phyloP scores from a whole-genome alignment of 345 rosid genomes.

The Eucalyptus curtisii region DNA sequence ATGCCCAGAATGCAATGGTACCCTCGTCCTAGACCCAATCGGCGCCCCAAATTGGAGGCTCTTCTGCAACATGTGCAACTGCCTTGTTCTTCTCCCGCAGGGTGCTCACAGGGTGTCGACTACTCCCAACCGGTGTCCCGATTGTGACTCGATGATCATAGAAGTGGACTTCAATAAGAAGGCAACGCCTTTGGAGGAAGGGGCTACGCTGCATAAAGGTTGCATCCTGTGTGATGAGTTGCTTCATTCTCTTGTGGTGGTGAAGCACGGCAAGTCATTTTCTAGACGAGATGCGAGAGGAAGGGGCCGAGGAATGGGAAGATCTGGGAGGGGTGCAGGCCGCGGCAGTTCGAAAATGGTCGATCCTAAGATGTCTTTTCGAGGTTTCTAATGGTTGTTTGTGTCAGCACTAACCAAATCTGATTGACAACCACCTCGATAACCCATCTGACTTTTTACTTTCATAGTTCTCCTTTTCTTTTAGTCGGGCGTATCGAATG shows the following conservation, averaged over 20 bases:
- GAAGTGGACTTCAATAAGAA: slow-evolving; percentile 95
- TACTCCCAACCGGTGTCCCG: slow-evolving; percentile 49
- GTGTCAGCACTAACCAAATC: neutral
- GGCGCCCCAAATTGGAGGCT: slow-evolving; percentile 95
- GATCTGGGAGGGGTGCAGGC: slow-evolving; percentile 41
- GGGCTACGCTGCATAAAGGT: slow-evolving; percentile 71
- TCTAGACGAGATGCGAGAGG: slow-evolving; percentile 56
- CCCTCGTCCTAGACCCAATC: slow-evolving; percentile 75
- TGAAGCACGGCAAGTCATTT: slow-evolving; percentile 80
- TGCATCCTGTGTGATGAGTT: slow-evolving; percentile 86
- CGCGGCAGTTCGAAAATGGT: slow-evolving; percentile 21
- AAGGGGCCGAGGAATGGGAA: slow-evolving; percentile 36
- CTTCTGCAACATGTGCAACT: slow-evolving; percentile 86
- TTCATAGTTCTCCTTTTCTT: neutral
- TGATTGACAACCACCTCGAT: neutral
- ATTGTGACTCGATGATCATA: slow-evolving; percentile 70
- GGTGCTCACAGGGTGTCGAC: slow-evolving; percentile 86
- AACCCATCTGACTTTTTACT: neutral
- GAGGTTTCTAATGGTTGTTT: slow-evolving; percentile 18
- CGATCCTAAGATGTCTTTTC: slow-evolving; percentile 61
- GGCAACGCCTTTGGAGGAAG: slow-evolving; percentile 68
- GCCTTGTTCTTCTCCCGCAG: slow-evolving; percentile 82
- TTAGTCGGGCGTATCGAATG: neutral
- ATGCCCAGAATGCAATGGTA: slow-evolving; percentile 92
- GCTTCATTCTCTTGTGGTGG: slow-evolving; percentile 81